Percentiles rank a stretch among this genome's conserved stretches.
Conservation (phyloP, 2,329 filamentous ascomycete genomes). For the Myriosclerotinia curreyana region DNA sequence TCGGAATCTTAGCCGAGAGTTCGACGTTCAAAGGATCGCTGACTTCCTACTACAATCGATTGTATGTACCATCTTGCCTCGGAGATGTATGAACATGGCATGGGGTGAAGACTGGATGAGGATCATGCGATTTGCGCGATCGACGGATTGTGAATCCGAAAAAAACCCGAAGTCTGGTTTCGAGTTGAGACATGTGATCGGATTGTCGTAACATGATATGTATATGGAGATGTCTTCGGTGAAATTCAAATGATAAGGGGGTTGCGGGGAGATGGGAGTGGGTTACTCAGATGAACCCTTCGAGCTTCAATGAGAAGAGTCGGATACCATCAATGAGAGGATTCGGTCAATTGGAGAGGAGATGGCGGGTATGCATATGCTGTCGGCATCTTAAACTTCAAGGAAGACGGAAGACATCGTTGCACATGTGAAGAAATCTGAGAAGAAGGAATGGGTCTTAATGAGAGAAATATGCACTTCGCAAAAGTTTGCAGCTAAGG, state of each 20-base stretch:
- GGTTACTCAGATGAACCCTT: neutral
- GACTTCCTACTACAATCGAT: neutral
- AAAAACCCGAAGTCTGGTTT: neutral
- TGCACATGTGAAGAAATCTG: neutral
- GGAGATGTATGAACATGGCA: neutral
- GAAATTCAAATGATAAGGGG: neutral
- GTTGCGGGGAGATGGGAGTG: conserved; percentile 6
- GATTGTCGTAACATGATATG: neutral
- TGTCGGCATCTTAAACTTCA: conserved; percentile 7
- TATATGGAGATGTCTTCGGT: neutral
- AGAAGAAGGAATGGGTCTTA: neutral
- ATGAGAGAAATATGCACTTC: neutral
- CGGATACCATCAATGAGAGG: neutral
- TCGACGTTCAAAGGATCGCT: neutral
- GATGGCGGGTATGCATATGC: conserved; percentile 14
- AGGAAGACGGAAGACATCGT: neutral
- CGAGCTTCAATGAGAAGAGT: neutral
- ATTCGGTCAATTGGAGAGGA: neutral
- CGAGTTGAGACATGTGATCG: neutral
- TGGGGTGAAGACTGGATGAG: neutral
- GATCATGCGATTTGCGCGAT: neutral
- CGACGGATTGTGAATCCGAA: conserved; percentile 8
- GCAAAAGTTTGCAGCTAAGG: conserved; percentile 10
- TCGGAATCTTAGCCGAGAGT: neutral
- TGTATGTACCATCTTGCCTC: neutral